A percentile compares a stretch with the other conserved stretches of the same genome.
These are phyloP conservation scores for Paecilomyces dactylethromorphus DNA, from an alignment of 2,329 filamentous ascomycete species.

Conservation along the genomic window DNA sequence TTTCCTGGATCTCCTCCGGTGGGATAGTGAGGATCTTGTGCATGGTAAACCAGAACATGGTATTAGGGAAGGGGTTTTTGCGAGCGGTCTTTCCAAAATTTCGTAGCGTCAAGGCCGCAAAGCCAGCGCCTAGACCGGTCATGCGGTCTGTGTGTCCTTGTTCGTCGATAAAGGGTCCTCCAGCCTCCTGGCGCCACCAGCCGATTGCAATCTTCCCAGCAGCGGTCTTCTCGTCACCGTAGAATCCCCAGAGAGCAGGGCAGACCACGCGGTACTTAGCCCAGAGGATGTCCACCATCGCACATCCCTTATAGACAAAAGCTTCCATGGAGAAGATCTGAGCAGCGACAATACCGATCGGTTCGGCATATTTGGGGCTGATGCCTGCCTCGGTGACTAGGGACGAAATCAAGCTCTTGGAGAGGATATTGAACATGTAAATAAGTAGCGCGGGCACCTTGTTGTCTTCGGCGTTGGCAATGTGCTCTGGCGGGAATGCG, in stretches of 20 bases:
- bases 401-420: slow-evolving; percentile 66
- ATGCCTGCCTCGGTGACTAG: slow-evolving; percentile 61
- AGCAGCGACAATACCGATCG: slow-evolving; percentile 69
- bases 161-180: slow-evolving; percentile 56
- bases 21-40: slow-evolving; percentile 72
- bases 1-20: slow-evolving; percentile 59
- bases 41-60: slow-evolving; percentile 75
- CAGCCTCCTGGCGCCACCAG: slow-evolving; percentile 57
- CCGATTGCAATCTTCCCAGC: slow-evolving; percentile 62
- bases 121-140: slow-evolving; percentile 77
- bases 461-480: slow-evolving; percentile 35
- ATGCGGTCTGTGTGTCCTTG: slow-evolving; percentile 76
- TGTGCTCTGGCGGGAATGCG: slow-evolving; percentile 33
- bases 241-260: slow-evolving; percentile 78
- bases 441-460: slow-evolving; percentile 60
- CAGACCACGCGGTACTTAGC: slow-evolving; percentile 77
- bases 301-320: slow-evolving; percentile 60
- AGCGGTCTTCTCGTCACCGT: slow-evolving; percentile 66
- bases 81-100: slow-evolving; percentile 68
- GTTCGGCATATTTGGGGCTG: slow-evolving; percentile 62
- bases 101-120: slow-evolving; percentile 72
- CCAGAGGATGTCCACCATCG: slow-evolving; percentile 76
- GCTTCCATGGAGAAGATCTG: slow-evolving; percentile 65
- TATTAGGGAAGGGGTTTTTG: slow-evolving; percentile 68
- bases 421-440: slow-evolving; percentile 69